Evolutionary conservation across 495 filamentous ascomycete genomes (phyloP).

Genomic region (Pyrenula massariospora): DNA sequence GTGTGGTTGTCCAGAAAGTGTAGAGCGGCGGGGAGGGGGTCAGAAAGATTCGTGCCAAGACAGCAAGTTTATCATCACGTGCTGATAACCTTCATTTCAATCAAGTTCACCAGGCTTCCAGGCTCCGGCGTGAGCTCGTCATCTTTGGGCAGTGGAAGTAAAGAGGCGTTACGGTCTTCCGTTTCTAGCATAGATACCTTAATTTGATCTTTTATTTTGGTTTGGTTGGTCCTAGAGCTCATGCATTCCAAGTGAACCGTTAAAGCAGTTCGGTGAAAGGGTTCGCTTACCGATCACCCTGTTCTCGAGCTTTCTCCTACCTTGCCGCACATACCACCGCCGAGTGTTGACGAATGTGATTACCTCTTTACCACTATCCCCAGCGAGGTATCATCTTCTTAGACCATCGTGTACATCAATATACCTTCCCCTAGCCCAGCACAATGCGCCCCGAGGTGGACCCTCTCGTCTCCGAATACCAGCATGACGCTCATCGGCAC

Average conservation of each 20-base stretch:
- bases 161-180: background rate
- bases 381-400: background rate
- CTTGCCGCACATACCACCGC: background rate
- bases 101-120: background rate
- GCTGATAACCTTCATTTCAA: background rate
- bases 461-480: conserved; percentile 60
- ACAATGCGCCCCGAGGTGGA: conserved; percentile 50
- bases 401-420: background rate
- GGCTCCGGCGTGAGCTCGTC: background rate
- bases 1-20: no score
- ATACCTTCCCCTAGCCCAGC: background rate
- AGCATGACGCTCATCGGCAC: conserved; percentile 63
- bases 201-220: background rate
- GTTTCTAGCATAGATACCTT: background rate
- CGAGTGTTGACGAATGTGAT: background rate
- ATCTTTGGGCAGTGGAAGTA: background rate
- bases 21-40: no score
- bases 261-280: background rate
- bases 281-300: background rate
- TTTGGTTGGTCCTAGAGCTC: background rate
- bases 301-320: background rate
- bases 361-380: no score
- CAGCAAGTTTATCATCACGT: background rate
- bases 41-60: no score
- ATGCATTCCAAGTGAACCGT: no score